A percentile compares a stretch with the other conserved stretches of the same genome.
phyloP scores from a whole-genome alignment of 2,329 filamentous ascomycete species.

The Dryadomyces sulphureus region DNA sequence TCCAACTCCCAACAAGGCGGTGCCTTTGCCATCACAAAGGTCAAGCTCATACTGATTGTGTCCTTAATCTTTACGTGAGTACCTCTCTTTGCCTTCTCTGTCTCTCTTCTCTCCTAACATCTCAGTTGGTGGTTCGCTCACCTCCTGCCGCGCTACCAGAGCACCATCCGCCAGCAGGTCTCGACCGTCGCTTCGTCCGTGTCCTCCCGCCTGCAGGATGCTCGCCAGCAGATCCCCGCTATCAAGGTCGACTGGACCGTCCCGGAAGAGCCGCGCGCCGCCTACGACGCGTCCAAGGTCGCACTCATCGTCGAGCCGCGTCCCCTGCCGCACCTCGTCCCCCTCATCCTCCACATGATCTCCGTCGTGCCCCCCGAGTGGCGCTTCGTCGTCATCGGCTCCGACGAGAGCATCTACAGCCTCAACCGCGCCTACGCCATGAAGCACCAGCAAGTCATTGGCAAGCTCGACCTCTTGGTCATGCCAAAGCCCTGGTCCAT shows the following conservation, averaged over 20 bases:
- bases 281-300: constrained; percentile 33
- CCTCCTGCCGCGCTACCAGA: constrained; percentile 27
- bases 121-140: constrained; percentile 33
- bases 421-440: constrained; percentile 30
- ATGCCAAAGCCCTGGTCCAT: constrained; percentile 33
- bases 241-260: constrained; percentile 25
- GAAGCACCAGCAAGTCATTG: constrained; percentile 31
- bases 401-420: constrained; percentile 28
- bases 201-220: constrained; percentile 23
- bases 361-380: constrained; percentile 37
- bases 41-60: constrained; percentile 19
- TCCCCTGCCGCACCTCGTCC: constrained; percentile 30
- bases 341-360: constrained; percentile 36
- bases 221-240: constrained; percentile 22
- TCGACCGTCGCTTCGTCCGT: constrained; percentile 16
- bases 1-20: constrained; percentile 9
- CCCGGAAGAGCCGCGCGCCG: constrained; percentile 17
- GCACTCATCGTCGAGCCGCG: constrained; percentile 37
- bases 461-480: constrained; percentile 35
- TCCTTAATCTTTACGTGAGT: constrained; percentile 25
- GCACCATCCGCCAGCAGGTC: constrained; percentile 24
- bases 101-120: background rate
- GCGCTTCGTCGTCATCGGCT: constrained; percentile 38
- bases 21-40: constrained; percentile 19
- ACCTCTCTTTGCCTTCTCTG: background rate